Evolutionary conservation across 2,329 filamentous ascomycete species (phyloP), one percentile per base, ranked within the genome.

Genomic region (Anthostomella pinea): DNA sequence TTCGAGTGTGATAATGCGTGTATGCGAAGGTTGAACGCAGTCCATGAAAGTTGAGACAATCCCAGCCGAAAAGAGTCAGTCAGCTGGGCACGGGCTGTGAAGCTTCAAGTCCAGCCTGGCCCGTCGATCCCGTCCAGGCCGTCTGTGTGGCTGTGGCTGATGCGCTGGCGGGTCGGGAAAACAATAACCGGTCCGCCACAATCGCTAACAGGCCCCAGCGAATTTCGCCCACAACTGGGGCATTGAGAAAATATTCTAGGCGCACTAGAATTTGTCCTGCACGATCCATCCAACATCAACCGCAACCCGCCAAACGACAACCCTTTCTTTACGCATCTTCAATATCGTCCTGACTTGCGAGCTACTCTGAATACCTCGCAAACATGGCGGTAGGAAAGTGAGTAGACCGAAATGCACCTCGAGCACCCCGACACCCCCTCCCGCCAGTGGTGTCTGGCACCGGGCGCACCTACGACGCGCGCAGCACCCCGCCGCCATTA

Each of bases 311-410:
- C 43, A 38, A 35, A n/a, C n/a, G n/a, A 43, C 47, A 44, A 49
- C 43, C 48, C 45, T 48, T 47, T 46, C 46, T n/a, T n/a, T 46
- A 52, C 43, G 53, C 42, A 51, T 42, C 51, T 33, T 54, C 53
- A 52, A 52, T 39, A 50, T 51, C 56, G 52, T 54, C 58, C 52
- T 51, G 44, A 46, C 48, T 57, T 60, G 57, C 57, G 57, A 58
- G 51, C 52, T 40, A 49, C 33, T 32, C 65, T 61, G 58, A 60
- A 53, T 55, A 64, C 69, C 69, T 79, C 76, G 75, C 75, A 81
- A 82, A 70, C 70, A 85, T 88, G 84, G 84, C 84, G 79, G 84
- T 88, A 72, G 84, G 84, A 77, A 88, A 88, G 77, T 81, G 68
- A 72, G 76, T 70, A 41, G 14, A 36, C 41, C 45, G 30, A 41